Base-by-base conservation (phyloP, 2,329 filamentous ascomycete species). In the Talaromyces sp. region DNA sequence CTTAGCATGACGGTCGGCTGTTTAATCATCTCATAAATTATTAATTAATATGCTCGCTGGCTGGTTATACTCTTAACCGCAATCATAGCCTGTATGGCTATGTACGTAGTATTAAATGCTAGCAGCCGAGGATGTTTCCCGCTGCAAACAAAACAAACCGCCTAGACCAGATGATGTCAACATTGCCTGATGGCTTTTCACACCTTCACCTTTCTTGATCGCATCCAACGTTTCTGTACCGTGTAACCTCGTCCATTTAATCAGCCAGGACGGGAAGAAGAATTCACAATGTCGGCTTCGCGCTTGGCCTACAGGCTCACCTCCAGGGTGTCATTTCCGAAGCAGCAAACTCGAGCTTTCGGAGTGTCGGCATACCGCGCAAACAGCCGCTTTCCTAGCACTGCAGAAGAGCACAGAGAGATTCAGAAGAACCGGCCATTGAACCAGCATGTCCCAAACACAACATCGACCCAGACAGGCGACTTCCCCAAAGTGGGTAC, bases 391-490 rank as follows among this genome's bases (percentile, higher is more conserved):
- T 14, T 50, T 29, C 55, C 56, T 7, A 58, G 26, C 64, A 86
- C 79, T 11, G 78, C 80, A 24, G 75, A 80, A 58, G 78, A 79
- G 55, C 81, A 85, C 70, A 80, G 84, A 65, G 80, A 83, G 65
- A 77, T 77, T 62, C 84, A 87, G 72, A 81, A 74, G 31, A 78
- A 82, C 63, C 87, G 83, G 74, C 76, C 81, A 1, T 71, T 84
- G 31, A 87, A 87, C 65, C 85, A 84, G 21, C 82, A 85, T 67
- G 75, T 88, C 71, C 86, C 86, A 32, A 87, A 87, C 71, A 86
- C 84, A 1, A 87, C 78, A 57, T 86, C 84, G 9, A 87, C 85
- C 11, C 84, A 86, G 68, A 78, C 81, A 60, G 86, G 86, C 68
- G 82, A 85, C 64, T 85, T 86, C 77, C 85, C 85, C 26, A 82